Percentiles rank a stretch among this genome's conserved stretches.
These are phyloP conservation scores for Luffa aegyptiaca DNA, from an alignment of 306 rosid genomes.

Conservation along the genomic window DNA sequence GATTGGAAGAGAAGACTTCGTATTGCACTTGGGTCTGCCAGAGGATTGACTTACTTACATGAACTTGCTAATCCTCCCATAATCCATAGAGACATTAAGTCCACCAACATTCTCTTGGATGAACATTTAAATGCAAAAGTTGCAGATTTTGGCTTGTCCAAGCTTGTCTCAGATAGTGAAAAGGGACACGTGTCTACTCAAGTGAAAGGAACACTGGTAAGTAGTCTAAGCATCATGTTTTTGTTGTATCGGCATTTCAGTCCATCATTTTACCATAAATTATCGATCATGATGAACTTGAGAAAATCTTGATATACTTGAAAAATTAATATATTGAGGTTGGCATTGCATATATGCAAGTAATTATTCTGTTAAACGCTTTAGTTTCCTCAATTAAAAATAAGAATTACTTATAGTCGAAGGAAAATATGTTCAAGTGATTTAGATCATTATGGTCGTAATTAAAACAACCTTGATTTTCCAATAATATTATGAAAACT, in stretches of 20 bases:
- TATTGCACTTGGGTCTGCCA: slow-evolving; percentile 80
- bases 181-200: slow-evolving; percentile 92
- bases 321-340: not conserved
- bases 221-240: slow-evolving; percentile 5
- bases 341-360: not conserved
- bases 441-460: not conserved
- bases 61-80: slow-evolving; percentile 97
- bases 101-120: slow-evolving; percentile 70
- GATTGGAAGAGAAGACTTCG: slow-evolving; percentile 98
- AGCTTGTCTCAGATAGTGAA: slow-evolving; percentile 57
- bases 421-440: not conserved
- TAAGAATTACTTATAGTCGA: not conserved
- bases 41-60: slow-evolving; percentile 92
- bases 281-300: not conserved
- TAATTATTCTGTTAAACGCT: not conserved
- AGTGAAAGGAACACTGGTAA: slow-evolving; percentile 90
- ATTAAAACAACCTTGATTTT: not conserved
- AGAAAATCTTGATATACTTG: not conserved
- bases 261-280: not conserved
- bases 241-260: not conserved
- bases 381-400: not conserved
- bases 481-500: not conserved
- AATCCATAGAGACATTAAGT: slow-evolving; percentile 87
- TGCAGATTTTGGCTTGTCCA: slow-evolving; percentile 95
- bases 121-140: slow-evolving; percentile 79